Evolutionary conservation across 306 rosid genomes (phyloP).

Genomic region (Vigna radiata): DNA sequence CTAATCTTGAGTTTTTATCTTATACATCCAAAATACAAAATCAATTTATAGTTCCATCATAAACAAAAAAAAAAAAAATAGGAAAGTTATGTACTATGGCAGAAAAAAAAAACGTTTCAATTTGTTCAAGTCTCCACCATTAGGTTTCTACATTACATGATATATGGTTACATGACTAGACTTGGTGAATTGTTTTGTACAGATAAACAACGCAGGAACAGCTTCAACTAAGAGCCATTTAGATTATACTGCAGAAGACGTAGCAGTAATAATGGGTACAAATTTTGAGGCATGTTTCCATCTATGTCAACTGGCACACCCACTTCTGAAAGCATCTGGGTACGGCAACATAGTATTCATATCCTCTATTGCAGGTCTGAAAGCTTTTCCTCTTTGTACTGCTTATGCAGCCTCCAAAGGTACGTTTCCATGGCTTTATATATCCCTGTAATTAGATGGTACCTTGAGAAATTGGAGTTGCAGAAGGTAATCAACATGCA

Average conservation of each 20-base stretch:
- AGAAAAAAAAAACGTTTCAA: too few species aligned
- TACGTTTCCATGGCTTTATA: not conserved
- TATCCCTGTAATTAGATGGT: not conserved
- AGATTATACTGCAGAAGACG: constrained; percentile 40
- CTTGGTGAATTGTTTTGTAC: not conserved
- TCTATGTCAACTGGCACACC: constrained; percentile 52
- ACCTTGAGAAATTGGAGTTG: not conserved
- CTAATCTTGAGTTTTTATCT: too few species aligned
- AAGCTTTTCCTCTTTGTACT: constrained; percentile 50
- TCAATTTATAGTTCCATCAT: too few species aligned
- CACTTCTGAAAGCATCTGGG: constrained; percentile 50
- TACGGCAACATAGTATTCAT: constrained; percentile 46
- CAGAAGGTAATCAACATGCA: not conserved
- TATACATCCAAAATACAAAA: too few species aligned
- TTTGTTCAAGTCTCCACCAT: too few species aligned
- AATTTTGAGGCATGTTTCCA: constrained; percentile 48
- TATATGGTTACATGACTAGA: not conserved
- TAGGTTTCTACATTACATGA: too few species aligned
- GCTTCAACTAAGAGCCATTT: not conserved
- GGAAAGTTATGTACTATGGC: too few species aligned
- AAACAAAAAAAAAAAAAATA: too few species aligned
- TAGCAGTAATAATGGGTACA: constrained; percentile 27
- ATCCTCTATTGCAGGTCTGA: constrained; percentile 39
- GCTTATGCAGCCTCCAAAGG: constrained; percentile 73
- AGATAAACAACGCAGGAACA: constrained; percentile 58